These are phyloP conservation scores for Geotrichum macrosporum DNA, from an alignment of 1,139 yeast species.

Conservation along the genomic window DNA sequence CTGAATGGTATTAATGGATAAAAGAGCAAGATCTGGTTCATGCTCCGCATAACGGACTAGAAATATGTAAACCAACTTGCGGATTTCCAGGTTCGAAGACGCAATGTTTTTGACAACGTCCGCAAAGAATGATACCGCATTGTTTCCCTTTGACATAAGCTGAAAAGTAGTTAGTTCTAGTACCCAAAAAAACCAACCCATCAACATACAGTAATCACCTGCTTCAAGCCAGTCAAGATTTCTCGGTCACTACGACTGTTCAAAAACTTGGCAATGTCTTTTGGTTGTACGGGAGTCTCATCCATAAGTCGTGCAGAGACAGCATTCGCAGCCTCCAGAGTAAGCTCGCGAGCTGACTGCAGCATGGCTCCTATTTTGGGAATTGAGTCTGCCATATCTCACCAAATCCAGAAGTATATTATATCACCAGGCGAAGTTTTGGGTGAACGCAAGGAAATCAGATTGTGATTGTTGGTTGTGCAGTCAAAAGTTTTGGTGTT, in stretches of 20 bases:
- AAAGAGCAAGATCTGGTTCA: slow-evolving; percentile 82
- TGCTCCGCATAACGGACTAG: slow-evolving; percentile 72
- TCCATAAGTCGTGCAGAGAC: slow-evolving; percentile 57
- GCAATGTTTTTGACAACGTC: slow-evolving; percentile 88
- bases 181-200: neutral
- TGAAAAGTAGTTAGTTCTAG: neutral
- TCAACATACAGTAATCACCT: slow-evolving; percentile 50
- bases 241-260: slow-evolving; percentile 72
- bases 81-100: slow-evolving; percentile 61
- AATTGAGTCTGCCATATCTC: slow-evolving; percentile 48
- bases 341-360: slow-evolving; percentile 76
- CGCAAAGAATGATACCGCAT: slow-evolving; percentile 63
- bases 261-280: slow-evolving; percentile 61
- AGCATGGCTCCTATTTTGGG: slow-evolving; percentile 52
- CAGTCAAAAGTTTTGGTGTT: neutral
- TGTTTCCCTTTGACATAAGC: slow-evolving; percentile 56
- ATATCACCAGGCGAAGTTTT: neutral
- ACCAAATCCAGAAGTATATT: neutral
- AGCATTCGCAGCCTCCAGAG: slow-evolving; percentile 76
- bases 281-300: slow-evolving; percentile 49
- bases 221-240: slow-evolving; percentile 67
- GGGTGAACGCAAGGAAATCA: neutral
- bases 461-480: neutral
- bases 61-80: slow-evolving; percentile 75
- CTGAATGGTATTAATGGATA: slow-evolving; percentile 89